Conservation (phyloP, 495 filamentous ascomycete genomes). For the Penicillium flavigenum region DNA sequence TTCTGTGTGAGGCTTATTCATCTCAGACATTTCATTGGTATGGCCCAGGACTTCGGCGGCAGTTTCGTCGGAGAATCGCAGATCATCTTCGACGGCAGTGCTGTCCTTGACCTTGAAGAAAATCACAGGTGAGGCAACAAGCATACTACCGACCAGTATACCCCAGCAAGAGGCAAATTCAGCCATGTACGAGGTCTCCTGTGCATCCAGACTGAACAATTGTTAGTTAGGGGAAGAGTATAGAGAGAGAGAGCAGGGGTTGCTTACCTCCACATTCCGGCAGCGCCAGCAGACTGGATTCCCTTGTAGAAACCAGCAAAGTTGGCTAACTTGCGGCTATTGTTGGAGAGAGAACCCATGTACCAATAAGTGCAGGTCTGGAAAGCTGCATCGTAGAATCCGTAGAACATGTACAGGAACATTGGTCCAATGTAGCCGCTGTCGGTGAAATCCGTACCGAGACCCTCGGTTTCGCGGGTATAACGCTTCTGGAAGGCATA, state of each 20-base stretch:
- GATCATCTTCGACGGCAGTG: slow-evolving; percentile 69
- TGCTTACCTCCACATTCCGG: slow-evolving; percentile 73
- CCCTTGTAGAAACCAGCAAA: slow-evolving; percentile 95
- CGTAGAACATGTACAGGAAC: slow-evolving; percentile 93
- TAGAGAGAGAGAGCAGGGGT: not conserved
- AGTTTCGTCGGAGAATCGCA: slow-evolving; percentile 82
- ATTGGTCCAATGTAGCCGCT: slow-evolving; percentile 74
- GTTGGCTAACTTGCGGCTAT: slow-evolving; percentile 86
- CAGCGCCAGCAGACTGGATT: slow-evolving; percentile 91
- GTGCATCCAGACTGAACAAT: slow-evolving; percentile 55
- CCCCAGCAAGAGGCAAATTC: slow-evolving; percentile 69
- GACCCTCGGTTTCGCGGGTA: slow-evolving; percentile 50
- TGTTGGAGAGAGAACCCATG: slow-evolving; percentile 92
- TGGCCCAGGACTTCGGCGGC: slow-evolving; percentile 36
- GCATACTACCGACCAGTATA: slow-evolving; percentile 65
- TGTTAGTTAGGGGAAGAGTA: slow-evolving; percentile 4
- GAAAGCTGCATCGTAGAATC: slow-evolving; percentile 85
- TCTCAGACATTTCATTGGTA: slow-evolving; percentile 8
- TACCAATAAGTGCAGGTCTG: slow-evolving; percentile 89
- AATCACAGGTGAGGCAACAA: slow-evolving; percentile 78
- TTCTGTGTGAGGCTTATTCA: slow-evolving; percentile 19
- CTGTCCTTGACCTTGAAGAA: slow-evolving; percentile 75
- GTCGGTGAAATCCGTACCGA: slow-evolving; percentile 62
- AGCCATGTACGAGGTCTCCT: slow-evolving; percentile 60
- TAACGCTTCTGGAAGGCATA: slow-evolving; percentile 73